phyloP scores from a whole-genome alignment of 768 basidiomycete species.

The Mycena albidolilacea region DNA sequence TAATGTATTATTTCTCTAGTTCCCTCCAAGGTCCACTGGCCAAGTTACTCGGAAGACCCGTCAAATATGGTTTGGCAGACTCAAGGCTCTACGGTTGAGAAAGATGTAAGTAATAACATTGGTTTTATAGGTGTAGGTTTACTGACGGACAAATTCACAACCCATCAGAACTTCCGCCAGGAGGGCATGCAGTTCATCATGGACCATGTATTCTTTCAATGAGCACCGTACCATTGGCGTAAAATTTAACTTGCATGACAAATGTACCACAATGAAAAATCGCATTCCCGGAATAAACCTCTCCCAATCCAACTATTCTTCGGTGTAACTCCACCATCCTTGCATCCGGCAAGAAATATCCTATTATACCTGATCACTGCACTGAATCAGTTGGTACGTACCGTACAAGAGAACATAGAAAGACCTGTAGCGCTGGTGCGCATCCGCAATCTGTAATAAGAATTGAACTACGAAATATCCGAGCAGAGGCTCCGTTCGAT shows the following conservation, averaged over 20 bases:
- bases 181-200: slow-evolving; percentile 36
- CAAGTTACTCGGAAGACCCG: slow-evolving; percentile 27
- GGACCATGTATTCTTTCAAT: slow-evolving; percentile 22
- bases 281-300: too few relatives aligned
- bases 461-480: too few relatives aligned
- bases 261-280: too few relatives aligned
- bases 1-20: slow-evolving; percentile 6
- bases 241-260: neutral
- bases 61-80: slow-evolving; percentile 35
- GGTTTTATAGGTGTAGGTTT: neutral
- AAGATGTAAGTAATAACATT: slow-evolving; percentile 27
- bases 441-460: too few relatives aligned
- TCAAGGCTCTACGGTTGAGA: slow-evolving; percentile 31
- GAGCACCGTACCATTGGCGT: neutral
- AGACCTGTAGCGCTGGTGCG: too few relatives aligned
- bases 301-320: too few relatives aligned
- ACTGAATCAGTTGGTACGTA: too few relatives aligned
- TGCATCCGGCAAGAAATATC: neutral
- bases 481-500: too few relatives aligned
- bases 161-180: slow-evolving; percentile 29
- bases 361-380: neutral
- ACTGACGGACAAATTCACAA: neutral
- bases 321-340: too few relatives aligned
- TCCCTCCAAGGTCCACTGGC: slow-evolving; percentile 29
- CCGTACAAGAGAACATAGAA: too few relatives aligned